phyloP scores from a whole-genome alignment of 1,284 basidiomycete species.

The Puccinia horiana region DNA sequence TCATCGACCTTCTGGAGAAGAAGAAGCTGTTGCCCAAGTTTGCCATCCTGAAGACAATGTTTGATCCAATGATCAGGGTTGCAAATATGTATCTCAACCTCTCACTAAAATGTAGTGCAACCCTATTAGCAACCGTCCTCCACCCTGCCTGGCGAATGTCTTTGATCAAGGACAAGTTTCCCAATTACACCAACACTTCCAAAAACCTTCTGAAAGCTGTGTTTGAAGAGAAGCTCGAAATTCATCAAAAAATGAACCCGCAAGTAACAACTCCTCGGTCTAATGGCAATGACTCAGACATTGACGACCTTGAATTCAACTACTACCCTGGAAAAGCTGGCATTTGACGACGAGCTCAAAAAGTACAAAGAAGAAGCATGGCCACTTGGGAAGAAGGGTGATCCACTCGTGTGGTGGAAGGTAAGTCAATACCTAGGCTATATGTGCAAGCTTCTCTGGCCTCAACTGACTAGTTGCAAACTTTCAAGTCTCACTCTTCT shows the following conservation, averaged over 20 bases:
- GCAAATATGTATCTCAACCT: background rate
- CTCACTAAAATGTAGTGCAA: background rate
- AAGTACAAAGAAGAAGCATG: background rate
- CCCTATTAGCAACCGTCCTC: background rate
- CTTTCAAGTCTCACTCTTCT: background rate
- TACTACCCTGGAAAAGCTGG: background rate
- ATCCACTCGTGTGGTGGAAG: constrained; percentile 3
- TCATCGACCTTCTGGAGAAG: background rate
- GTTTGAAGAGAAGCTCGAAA: background rate
- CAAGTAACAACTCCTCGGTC: background rate
- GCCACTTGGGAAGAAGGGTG: background rate
- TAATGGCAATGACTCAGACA: background rate
- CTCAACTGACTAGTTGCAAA: background rate
- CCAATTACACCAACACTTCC: background rate
- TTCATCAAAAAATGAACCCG: background rate
- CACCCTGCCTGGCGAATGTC: background rate
- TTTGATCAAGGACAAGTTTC: background rate
- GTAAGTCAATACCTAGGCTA: too few relatives aligned
- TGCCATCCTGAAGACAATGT: too few relatives aligned
- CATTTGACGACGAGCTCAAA: background rate
- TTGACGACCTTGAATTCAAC: background rate
- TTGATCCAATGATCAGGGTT: too few relatives aligned
- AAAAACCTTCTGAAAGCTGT: background rate
- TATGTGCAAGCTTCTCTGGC: background rate
- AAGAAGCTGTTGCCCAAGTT: background rate